Percentiles rank a stretch among this genome's conserved stretches.
Evolutionary conservation across 306 rosid genomes (phyloP).

Genomic region (Pueraria montana): DNA sequence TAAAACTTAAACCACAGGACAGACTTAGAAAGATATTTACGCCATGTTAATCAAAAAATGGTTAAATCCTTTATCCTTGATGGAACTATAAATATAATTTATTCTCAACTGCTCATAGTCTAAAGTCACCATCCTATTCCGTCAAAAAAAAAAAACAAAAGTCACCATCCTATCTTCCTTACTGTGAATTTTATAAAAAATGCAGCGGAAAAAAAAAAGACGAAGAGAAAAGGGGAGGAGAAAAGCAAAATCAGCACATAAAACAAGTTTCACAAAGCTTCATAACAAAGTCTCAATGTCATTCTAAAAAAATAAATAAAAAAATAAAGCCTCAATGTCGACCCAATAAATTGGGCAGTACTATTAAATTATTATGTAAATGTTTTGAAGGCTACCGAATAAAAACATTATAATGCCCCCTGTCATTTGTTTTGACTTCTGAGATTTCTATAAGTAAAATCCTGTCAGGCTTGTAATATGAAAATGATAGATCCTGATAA

Average conservation of each 20-base stretch:
- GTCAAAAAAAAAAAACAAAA: too few species aligned
- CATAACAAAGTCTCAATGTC: constrained; percentile 4
- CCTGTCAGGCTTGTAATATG: neutral
- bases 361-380: neutral
- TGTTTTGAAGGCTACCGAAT: neutral
- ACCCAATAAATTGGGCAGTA: neutral
- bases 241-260: neutral
- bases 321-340: neutral
- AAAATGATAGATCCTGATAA: neutral
- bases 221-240: neutral
- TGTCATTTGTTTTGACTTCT: neutral
- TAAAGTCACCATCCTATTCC: too few species aligned
- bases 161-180: too few species aligned
- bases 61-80: neutral
- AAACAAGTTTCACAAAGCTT: neutral
- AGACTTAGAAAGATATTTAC: too few species aligned
- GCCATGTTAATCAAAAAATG: too few species aligned
- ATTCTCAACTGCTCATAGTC: neutral
- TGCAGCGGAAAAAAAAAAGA: neutral
- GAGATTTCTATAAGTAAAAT: neutral
- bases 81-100: neutral
- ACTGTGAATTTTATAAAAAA: neutral
- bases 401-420: neutral
- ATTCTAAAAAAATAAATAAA: neutral
- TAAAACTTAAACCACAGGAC: too few species aligned